Percentiles rank a stretch among this genome's conserved stretches.
Conservation (phyloP, 1,284 basidiomycete species). For the Ceratorhiza oryzae-sativae region DNA sequence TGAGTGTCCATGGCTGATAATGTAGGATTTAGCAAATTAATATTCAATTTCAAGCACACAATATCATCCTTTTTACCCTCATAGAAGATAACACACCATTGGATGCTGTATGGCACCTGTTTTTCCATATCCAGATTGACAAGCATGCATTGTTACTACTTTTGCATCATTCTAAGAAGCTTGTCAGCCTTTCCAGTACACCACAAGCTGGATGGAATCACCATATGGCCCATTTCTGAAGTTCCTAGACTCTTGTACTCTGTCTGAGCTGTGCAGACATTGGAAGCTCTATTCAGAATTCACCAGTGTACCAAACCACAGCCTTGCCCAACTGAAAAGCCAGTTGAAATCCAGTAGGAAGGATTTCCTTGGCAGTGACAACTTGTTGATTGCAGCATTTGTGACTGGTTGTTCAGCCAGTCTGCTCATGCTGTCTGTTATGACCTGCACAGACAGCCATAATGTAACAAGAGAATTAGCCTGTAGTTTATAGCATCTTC, state of each 20-base stretch:
- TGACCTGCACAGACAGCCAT: too few relatives aligned
- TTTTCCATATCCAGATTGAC: slow-evolving; percentile 23
- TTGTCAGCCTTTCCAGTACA: slow-evolving; percentile 52
- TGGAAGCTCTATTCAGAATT: slow-evolving; percentile 55
- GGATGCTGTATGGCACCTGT: slow-evolving; percentile 10
- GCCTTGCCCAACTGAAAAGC: too few relatives aligned
- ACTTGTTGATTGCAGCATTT: too few relatives aligned
- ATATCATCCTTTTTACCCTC: slow-evolving; percentile 6
- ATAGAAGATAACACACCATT: not conserved
- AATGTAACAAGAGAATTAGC: too few relatives aligned
- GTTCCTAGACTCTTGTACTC: slow-evolving; percentile 53
- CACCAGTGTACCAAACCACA: too few relatives aligned
- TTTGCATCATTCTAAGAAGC: slow-evolving; percentile 51
- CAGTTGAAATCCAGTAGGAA: too few relatives aligned
- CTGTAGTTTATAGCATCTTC: too few relatives aligned
- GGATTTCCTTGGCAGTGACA: too few relatives aligned
- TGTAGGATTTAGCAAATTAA: too few relatives aligned
- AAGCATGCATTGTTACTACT: not conserved
- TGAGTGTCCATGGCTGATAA: too few relatives aligned
- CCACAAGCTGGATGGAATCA: slow-evolving; percentile 56
- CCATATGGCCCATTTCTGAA: slow-evolving; percentile 54
- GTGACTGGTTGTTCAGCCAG: too few relatives aligned
- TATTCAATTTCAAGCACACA: slow-evolving; percentile 15
- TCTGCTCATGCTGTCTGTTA: too few relatives aligned
- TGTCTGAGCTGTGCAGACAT: slow-evolving; percentile 55